phyloP scores from a whole-genome alignment of 495 filamentous ascomycete species.

The Penicillium waksmanii region DNA sequence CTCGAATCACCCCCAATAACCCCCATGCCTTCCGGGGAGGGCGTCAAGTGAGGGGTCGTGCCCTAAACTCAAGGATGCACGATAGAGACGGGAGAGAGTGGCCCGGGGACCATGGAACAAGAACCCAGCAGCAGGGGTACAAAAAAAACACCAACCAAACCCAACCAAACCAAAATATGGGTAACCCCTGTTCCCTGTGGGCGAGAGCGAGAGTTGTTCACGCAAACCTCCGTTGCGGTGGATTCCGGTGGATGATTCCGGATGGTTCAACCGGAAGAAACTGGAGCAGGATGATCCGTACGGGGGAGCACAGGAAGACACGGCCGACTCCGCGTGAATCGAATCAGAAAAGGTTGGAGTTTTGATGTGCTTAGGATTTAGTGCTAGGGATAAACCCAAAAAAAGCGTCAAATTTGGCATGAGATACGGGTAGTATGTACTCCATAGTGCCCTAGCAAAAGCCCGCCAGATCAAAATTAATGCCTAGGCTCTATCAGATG shows the following conservation, averaged over 20 bases:
- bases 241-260: conserved; percentile 7
- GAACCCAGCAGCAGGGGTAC: background rate
- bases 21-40: background rate
- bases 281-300: background rate
- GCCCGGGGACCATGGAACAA: conserved; percentile 4
- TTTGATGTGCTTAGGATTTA: too few relatives aligned
- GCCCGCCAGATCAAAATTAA: too few relatives aligned
- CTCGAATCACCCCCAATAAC: background rate
- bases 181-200: background rate
- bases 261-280: background rate
- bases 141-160: background rate
- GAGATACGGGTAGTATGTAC: too few relatives aligned
- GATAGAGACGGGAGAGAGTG: background rate
- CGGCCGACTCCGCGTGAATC: background rate
- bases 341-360: too few relatives aligned
- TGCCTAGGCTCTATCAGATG: background rate
- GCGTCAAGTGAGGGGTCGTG: conserved; percentile 2
- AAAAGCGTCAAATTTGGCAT: too few relatives aligned
- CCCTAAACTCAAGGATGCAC: background rate
- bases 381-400: too few relatives aligned
- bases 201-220: background rate
- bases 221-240: background rate
- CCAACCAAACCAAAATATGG: background rate
- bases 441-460: too few relatives aligned
- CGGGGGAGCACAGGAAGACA: background rate